Percentiles rank a stretch among this genome's conserved stretches.
These are phyloP conservation scores for Porogramme epimiltina DNA, from an alignment of 1,284 basidiomycete species.

Conservation along the genomic window DNA sequence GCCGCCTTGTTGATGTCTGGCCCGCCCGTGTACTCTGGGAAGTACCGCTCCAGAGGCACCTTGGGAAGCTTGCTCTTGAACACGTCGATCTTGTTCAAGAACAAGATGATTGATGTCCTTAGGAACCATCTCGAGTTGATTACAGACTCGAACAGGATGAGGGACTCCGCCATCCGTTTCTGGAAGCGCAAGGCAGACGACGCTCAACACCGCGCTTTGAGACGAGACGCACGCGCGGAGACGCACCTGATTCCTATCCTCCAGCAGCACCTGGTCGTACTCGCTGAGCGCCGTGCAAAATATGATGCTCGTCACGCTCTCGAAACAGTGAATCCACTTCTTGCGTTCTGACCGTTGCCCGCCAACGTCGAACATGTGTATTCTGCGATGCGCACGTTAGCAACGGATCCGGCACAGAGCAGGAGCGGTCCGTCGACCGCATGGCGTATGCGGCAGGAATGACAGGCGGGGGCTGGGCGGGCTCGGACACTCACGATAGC, in stretches of 20 bases:
- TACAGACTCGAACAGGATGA: constrained; percentile 93
- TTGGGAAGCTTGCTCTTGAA: constrained; percentile 94
- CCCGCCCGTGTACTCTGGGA: constrained; percentile 94
- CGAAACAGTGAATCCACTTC: constrained; percentile 96
- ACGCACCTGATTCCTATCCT: constrained; percentile 76
- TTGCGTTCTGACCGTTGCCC: constrained; percentile 93
- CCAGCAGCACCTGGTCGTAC: constrained; percentile 89
- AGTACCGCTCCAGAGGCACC: constrained; percentile 87
- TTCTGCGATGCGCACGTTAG: constrained; percentile 46
- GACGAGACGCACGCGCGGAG: not conserved
- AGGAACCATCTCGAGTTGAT: constrained; percentile 99
- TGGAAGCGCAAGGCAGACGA: constrained; percentile 36
- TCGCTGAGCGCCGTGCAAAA: constrained; percentile 94
- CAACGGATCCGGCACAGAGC: not conserved
- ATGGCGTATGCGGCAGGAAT: not conserved
- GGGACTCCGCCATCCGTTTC: constrained; percentile 95
- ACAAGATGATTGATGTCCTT: constrained; percentile 89
- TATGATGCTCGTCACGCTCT: constrained; percentile 93
- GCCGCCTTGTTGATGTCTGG: constrained; percentile 96
- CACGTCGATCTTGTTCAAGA: constrained; percentile 95
- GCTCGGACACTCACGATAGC: constrained; percentile 54
- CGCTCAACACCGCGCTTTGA: constrained; percentile 28
- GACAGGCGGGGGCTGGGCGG: too few relatives aligned
- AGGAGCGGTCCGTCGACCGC: too few relatives aligned
- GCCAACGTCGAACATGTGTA: constrained; percentile 95